phyloP scores from a whole-genome alignment of 352 stramenopile species.

The Globisporangium mamillatum region DNA sequence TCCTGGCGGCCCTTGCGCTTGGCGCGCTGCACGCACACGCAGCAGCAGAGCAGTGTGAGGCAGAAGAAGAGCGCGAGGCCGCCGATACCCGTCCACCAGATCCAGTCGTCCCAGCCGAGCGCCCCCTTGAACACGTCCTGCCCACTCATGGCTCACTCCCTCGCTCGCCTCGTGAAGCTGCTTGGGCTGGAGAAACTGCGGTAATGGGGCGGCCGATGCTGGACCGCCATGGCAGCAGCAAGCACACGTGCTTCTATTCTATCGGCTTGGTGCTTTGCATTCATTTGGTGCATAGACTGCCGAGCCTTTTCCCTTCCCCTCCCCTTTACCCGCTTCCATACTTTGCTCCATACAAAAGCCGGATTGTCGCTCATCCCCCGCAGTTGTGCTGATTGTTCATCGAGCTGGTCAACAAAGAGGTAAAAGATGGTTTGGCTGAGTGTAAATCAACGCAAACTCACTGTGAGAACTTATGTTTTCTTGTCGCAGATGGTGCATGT shows the following conservation, averaged over 20 bases:
- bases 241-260: neutral
- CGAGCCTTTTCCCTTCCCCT: neutral
- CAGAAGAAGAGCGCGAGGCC: slow-evolving; percentile 62
- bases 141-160: slow-evolving; percentile 21
- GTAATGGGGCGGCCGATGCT: neutral
- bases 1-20: slow-evolving; percentile 78
- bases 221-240: neutral
- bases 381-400: neutral
- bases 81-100: slow-evolving; percentile 72
- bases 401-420: neutral
- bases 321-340: neutral
- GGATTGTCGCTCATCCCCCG: neutral
- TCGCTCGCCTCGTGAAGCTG: neutral
- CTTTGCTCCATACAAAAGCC: slow-evolving; percentile 12
- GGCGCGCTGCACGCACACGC: slow-evolving; percentile 72
- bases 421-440: neutral
- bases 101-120: slow-evolving; percentile 75
- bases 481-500: neutral
- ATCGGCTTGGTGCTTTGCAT: neutral
- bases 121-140: slow-evolving; percentile 71
- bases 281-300: neutral
- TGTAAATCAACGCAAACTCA: neutral
- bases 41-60: slow-evolving; percentile 68
- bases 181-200: neutral
- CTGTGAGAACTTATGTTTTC: neutral